Evolutionary conservation across 345 rosid genomes (phyloP).

Genomic region (Streptanthus diversifolius): DNA sequence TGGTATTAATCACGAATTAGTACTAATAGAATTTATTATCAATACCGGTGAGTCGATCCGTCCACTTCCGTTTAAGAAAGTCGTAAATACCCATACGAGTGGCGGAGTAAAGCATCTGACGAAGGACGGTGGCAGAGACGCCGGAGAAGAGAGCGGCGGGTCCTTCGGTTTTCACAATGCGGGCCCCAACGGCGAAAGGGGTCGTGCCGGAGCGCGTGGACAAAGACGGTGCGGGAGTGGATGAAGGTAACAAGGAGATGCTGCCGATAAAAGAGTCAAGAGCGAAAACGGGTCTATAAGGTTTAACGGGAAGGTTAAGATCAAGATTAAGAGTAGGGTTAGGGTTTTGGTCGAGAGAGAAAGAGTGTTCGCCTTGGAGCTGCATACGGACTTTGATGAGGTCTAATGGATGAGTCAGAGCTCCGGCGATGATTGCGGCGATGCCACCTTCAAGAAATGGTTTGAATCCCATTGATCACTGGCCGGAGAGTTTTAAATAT

Average conservation of each 20-base stretch:
- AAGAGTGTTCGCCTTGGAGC: conserved; percentile 62
- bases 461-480: conserved; percentile 58
- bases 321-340: conserved; percentile 9
- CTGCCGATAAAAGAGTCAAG: conserved; percentile 43
- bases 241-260: conserved; percentile 37
- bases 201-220: conserved; percentile 53
- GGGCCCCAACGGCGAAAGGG: conserved; percentile 56
- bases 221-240: conserved; percentile 41
- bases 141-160: conserved; percentile 71
- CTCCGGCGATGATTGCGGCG: conserved; percentile 77
- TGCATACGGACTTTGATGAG: conserved; percentile 92
- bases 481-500: background rate
- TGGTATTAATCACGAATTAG: background rate
- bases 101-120: conserved; percentile 85
- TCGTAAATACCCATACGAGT: conserved; percentile 93
- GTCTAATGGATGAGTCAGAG: conserved; percentile 81
- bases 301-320: conserved; percentile 31
- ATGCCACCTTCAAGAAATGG: conserved; percentile 82
- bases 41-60: conserved; percentile 45
- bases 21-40: background rate
- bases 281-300: conserved; percentile 49
- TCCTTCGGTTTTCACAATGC: conserved; percentile 66
- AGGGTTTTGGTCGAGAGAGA: conserved; percentile 18
- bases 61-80: conserved; percentile 72
- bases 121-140: conserved; percentile 83